A percentile compares a stretch with the other conserved stretches of the same genome.
These are phyloP conservation scores for Leccinellum albellum DNA, from an alignment of 768 basidiomycete species.

Conservation along the genomic window DNA sequence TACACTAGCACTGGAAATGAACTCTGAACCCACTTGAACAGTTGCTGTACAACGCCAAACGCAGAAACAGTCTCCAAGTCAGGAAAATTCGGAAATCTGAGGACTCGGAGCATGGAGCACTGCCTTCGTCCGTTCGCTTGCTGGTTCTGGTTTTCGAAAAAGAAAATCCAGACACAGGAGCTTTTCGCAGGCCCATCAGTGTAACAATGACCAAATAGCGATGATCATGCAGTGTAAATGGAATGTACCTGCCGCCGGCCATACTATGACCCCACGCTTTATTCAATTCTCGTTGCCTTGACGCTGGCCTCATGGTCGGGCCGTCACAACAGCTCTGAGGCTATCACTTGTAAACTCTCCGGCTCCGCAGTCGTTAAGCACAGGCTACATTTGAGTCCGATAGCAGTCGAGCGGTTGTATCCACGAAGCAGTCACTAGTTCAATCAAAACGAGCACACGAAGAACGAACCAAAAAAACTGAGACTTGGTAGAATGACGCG, in stretches of 20 bases:
- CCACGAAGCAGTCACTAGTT: no score
- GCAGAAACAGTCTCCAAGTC: not conserved
- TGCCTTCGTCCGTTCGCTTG: not conserved
- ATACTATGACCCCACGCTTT: no score
- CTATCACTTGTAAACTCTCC: not conserved
- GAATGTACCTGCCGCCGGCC: no score
- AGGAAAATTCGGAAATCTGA: not conserved
- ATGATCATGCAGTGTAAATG: not conserved
- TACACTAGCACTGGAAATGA: not conserved
- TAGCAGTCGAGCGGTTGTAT: not conserved
- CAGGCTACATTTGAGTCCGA: not conserved
- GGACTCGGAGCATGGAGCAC: no score
- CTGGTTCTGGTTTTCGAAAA: not conserved
- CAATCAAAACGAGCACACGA: no score
- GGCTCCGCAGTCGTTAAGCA: not conserved
- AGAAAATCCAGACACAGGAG: not conserved
- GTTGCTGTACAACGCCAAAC: not conserved
- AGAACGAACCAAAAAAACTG: no score
- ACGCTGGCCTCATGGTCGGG: no score
- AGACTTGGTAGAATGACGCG: no score
- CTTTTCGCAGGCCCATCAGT: not conserved
- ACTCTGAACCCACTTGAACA: not conserved
- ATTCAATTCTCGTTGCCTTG: no score
- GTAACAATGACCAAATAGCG: not conserved
- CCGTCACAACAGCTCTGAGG: not conserved